A percentile compares a stretch with the other conserved stretches of the same genome.
Evolutionary conservation across 1,284 basidiomycete genomes (phyloP).

Genomic region (Irpex sp.): DNA sequence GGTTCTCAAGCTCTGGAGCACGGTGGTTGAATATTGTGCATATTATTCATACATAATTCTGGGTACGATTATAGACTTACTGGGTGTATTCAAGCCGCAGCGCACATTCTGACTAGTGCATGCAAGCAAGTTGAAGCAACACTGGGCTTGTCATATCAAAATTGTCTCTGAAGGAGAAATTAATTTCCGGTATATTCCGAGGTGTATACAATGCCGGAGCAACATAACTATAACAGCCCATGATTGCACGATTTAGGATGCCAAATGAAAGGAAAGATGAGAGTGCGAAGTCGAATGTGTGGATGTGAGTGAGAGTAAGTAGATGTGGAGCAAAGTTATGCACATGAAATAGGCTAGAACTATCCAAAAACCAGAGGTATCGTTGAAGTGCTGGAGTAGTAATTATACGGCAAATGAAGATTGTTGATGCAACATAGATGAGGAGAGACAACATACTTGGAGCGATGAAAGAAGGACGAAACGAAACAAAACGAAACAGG

Average conservation of each 20-base stretch:
- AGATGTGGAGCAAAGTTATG: conserved; percentile 1
- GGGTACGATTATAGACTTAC: no score
- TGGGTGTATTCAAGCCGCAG: no score
- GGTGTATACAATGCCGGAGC: conserved; percentile 30
- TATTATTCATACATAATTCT: no score
- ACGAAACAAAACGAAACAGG: background rate
- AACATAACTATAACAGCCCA: background rate
- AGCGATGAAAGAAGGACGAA: background rate
- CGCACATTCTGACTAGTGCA: no score
- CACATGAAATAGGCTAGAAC: background rate
- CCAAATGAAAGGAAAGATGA: background rate
- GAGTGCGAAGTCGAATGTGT: background rate
- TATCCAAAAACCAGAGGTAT: background rate
- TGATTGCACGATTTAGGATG: background rate
- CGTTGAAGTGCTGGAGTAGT: background rate
- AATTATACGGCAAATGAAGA: conserved; percentile 8
- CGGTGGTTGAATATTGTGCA: no score
- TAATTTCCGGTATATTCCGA: conserved; percentile 23
- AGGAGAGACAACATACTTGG: conserved; percentile 1
- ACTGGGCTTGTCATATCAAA: no score
- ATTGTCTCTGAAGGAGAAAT: background rate
- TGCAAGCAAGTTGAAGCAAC: no score
- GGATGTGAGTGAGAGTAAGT: background rate
- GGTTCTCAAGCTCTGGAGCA: no score
- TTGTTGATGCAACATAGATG: conserved; percentile 12